A percentile compares a stretch with the other conserved stretches of the same genome.
phyloP scores from a whole-genome alignment of 768 basidiomycete genomes.

The Paxillus involutus region DNA sequence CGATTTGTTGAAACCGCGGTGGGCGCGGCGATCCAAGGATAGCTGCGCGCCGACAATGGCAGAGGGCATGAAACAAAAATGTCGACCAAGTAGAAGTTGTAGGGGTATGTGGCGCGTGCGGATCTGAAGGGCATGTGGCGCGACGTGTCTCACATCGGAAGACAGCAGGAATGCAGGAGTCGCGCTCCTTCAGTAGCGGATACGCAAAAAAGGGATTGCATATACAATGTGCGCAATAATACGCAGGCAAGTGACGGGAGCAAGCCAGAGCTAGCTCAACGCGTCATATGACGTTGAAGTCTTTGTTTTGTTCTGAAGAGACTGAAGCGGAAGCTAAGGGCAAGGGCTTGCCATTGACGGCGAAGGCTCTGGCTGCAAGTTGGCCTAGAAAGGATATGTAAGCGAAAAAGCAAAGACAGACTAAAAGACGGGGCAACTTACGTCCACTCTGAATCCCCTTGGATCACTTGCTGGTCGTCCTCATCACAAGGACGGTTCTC shows the following conservation, averaged over 20 bases:
- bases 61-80: constrained; percentile 3
- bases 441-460: constrained; percentile 31
- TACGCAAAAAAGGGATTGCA: constrained; percentile 24
- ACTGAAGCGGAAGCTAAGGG: constrained; percentile 54
- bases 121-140: constrained; percentile 23
- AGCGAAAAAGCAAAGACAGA: not conserved
- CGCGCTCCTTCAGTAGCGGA: constrained; percentile 25
- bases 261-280: constrained; percentile 13
- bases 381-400: constrained; percentile 39
- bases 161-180: constrained; percentile 12
- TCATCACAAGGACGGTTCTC: not conserved
- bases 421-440: constrained; percentile 16
- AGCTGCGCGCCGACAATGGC: constrained; percentile 6
- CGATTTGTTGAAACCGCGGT: constrained; percentile 9
- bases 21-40: constrained; percentile 18
- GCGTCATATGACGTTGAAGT: constrained; percentile 28
- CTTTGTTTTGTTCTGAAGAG: constrained; percentile 53
- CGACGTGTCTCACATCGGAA: constrained; percentile 22
- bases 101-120: constrained; percentile 17
- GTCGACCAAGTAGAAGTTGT: constrained; percentile 9
- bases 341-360: constrained; percentile 62
- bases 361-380: constrained; percentile 54
- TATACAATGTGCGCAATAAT: constrained; percentile 16
- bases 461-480: constrained; percentile 10
- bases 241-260: constrained; percentile 13